Conservation (phyloP, 2,329 filamentous ascomycete species). For the Aureobasidium sp. region DNA sequence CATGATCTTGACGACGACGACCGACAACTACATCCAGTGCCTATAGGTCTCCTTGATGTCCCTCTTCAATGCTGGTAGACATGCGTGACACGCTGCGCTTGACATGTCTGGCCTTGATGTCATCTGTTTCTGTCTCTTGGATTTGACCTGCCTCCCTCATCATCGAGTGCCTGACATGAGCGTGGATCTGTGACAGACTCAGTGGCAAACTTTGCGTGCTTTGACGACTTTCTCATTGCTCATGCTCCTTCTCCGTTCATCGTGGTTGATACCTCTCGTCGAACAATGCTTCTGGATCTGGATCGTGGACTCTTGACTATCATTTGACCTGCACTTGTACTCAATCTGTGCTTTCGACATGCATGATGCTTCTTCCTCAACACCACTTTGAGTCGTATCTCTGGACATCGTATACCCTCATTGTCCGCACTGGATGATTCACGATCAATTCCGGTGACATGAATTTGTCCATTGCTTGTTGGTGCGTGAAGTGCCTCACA, state of each 20-base stretch:
- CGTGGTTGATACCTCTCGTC: neutral
- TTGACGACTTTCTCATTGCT: neutral
- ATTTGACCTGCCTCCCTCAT: neutral
- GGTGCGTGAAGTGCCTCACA: neutral
- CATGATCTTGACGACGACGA: neutral
- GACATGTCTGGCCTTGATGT: constrained; percentile 9
- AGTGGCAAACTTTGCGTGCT: neutral
- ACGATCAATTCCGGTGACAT: neutral
- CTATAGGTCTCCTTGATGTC: constrained; percentile 8
- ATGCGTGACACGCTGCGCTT: constrained; percentile 11
- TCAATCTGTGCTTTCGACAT: neutral
- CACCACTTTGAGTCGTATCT: neutral
- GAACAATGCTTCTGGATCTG: neutral
- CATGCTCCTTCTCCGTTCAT: neutral
- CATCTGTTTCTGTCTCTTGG: constrained; percentile 2
- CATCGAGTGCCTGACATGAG: constrained; percentile 1
- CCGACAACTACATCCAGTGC: neutral
- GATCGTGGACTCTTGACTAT: neutral
- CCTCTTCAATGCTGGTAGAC: constrained; percentile 9
- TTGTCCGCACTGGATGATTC: neutral
- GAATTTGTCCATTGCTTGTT: neutral
- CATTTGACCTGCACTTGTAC: neutral
- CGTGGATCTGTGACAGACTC: constrained; percentile 1
- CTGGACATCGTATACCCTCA: neutral
- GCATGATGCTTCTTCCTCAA: neutral